These are phyloP conservation scores for Cucurbita maxima DNA, from an alignment of 306 rosid genomes.

Conservation along the genomic window DNA sequence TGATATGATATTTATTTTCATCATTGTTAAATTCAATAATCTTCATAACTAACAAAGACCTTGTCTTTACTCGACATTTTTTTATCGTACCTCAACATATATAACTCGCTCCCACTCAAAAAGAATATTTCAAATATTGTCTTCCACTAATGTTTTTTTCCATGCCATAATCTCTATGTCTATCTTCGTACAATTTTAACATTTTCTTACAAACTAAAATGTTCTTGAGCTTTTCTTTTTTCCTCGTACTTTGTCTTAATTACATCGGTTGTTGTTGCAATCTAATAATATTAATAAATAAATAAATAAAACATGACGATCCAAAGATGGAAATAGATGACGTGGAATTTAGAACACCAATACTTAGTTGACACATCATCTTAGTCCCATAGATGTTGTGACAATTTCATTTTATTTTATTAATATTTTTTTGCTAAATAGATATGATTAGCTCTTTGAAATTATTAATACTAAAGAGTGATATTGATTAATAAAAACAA, in stretches of 20 bases:
- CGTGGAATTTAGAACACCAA: background rate
- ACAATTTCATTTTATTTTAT: background rate
- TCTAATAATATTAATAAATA: background rate
- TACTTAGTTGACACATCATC: background rate
- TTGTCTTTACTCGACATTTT: background rate
- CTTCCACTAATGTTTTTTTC: background rate
- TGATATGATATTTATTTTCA: background rate
- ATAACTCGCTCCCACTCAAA: background rate
- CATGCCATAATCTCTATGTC: constrained; percentile 1
- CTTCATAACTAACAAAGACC: background rate
- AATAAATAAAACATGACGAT: background rate
- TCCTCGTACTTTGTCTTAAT: background rate
- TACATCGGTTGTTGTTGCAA: background rate
- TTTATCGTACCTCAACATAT: background rate
- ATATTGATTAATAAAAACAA: background rate
- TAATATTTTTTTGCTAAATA: background rate
- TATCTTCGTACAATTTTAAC: constrained; percentile 5
- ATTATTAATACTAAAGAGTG: background rate
- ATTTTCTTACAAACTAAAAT: background rate
- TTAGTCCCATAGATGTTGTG: background rate
- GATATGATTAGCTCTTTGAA: background rate
- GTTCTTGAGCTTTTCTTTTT: background rate
- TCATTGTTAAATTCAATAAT: background rate
- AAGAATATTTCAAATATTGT: constrained; percentile 1
- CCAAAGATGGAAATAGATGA: background rate